Evolutionary conservation across 2,329 filamentous ascomycete species (phyloP), one percentile per base, ranked within the genome.

Genomic region (Trichophyton mentagrophytes): DNA sequence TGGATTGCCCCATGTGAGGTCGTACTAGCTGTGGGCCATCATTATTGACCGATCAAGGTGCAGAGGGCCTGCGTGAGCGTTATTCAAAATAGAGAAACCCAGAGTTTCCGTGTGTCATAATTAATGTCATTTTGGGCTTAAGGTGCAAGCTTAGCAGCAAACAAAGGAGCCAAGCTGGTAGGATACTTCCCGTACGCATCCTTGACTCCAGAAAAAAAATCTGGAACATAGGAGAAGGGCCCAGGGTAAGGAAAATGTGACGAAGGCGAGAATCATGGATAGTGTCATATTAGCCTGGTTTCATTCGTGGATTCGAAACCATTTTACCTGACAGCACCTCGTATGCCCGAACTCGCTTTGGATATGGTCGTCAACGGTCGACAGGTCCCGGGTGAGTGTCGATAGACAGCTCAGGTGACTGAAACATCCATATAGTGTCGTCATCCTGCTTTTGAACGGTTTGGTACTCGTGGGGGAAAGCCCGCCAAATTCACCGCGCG

Each of bases 41-140:
- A 55, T 55, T 55, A 55, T 55, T 55, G 51, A 55, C 33, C 51
- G 51, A 55, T 55, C 51, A 55, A 55, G 51, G 33, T 36, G 51
- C 51, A 55, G 51, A 55, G 27, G 30, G 51, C 27, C 51, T 55
- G 51, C 51, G 51, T 33, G 51, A 55, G 51, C 51, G 51, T 55
- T 55, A 33, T 33, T 55, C 51, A 38, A 38, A 9, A 38, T 36
- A 17, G 51, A 30, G 33, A 30, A 13, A 17, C 51, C 33, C 33
- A 38, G 33, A 36, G 51, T 55, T 55, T 33, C 51, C 51, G 51
- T 55, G 51, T 55, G 51, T 55, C 51, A 36, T 55, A 36, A 55
- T 55, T 55, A 55, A 36, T 36, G 51, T 55, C 51, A 36, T 33
- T 49, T 53, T 53, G 20, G 15, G 13, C 15, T 17, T 36, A 36